Percentiles rank a stretch among this genome's conserved stretches.
These are phyloP conservation scores for Centrapalus pauciflorus DNA, from an alignment of 129 eudicot genomes.

Conservation along the genomic window DNA sequence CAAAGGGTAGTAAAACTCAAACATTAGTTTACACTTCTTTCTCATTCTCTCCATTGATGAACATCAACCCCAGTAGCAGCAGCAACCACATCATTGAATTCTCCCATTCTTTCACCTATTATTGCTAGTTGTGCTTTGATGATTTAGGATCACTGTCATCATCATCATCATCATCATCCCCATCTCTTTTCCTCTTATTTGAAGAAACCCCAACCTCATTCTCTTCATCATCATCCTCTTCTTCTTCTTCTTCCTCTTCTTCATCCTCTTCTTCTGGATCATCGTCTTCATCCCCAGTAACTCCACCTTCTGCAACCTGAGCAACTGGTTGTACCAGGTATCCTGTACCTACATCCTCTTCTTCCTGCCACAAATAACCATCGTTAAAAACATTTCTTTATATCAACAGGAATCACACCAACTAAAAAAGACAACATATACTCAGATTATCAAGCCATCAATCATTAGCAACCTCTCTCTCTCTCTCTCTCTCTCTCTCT, in stretches of 20 bases:
- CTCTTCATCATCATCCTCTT: slow-evolving; percentile 37
- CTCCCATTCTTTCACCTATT: not conserved
- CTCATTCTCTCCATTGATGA: slow-evolving; percentile 5
- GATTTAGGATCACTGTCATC: slow-evolving; percentile 40
- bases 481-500: too few species aligned
- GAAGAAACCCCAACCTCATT: slow-evolving; percentile 53
- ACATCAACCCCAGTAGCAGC: not conserved
- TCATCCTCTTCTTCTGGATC: slow-evolving; percentile 47
- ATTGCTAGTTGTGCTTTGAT: slow-evolving; percentile 44
- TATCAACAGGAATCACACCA: not conserved
- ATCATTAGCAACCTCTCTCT: too few species aligned
- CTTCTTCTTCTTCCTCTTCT: slow-evolving; percentile 37
- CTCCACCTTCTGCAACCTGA: slow-evolving; percentile 40
- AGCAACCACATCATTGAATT: not conserved
- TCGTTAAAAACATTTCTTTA: not conserved
- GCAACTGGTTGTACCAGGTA: slow-evolving; percentile 83
- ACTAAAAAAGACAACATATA: not conserved
- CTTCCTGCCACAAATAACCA: slow-evolving; percentile 50
- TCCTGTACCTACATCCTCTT: slow-evolving; percentile 70
- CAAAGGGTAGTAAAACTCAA: slow-evolving; percentile 18
- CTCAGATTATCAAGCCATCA: too few species aligned
- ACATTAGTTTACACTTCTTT: slow-evolving; percentile 22
- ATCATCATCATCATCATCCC: slow-evolving; percentile 29
- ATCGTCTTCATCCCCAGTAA: slow-evolving; percentile 41
- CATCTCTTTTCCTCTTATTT: slow-evolving; percentile 58